A percentile compares a stretch with the other conserved stretches of the same genome.
Conservation (phyloP, 768 basidiomycete species). For the Hygrocybe punicea region DNA sequence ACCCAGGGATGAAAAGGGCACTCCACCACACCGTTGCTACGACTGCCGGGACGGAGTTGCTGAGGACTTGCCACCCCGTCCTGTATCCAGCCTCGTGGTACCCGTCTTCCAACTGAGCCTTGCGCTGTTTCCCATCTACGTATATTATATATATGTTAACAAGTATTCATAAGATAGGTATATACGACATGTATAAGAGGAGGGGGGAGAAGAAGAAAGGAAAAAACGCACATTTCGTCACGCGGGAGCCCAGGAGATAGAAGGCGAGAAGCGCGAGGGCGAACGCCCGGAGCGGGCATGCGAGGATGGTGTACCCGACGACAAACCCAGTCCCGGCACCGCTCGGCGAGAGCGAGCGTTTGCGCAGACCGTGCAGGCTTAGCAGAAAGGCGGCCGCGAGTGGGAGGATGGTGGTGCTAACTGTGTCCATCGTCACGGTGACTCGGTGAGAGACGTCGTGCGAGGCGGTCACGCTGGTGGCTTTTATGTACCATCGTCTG, state of each 20-base stretch:
- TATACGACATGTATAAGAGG: too few species aligned
- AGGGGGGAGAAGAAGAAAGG: not conserved
- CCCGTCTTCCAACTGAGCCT: constrained; percentile 74
- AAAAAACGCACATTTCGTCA: constrained; percentile 66
- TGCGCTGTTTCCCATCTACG: constrained; percentile 68
- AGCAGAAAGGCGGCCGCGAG: constrained; percentile 52
- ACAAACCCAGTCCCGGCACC: constrained; percentile 76
- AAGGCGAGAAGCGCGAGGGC: constrained; percentile 68
- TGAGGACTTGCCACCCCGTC: constrained; percentile 75
- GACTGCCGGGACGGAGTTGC: constrained; percentile 69
- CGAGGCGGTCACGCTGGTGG: too few species aligned
- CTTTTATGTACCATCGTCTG: too few species aligned
- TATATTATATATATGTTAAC: too few species aligned
- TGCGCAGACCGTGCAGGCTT: constrained; percentile 65
- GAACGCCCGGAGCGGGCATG: constrained; percentile 61
- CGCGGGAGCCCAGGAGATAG: constrained; percentile 75
- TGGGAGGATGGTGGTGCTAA: not conserved
- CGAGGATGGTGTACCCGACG: constrained; percentile 71
- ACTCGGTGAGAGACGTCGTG: too few species aligned
- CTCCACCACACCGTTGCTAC: constrained; percentile 64
- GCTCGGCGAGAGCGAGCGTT: constrained; percentile 69
- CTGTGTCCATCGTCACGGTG: too few species aligned
- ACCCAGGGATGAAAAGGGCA: constrained; percentile 47
- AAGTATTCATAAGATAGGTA: too few species aligned
- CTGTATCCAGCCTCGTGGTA: constrained; percentile 72